phyloP scores from a whole-genome alignment of 106 monocot genomes.

The Phalaenopsis aphrodite region DNA sequence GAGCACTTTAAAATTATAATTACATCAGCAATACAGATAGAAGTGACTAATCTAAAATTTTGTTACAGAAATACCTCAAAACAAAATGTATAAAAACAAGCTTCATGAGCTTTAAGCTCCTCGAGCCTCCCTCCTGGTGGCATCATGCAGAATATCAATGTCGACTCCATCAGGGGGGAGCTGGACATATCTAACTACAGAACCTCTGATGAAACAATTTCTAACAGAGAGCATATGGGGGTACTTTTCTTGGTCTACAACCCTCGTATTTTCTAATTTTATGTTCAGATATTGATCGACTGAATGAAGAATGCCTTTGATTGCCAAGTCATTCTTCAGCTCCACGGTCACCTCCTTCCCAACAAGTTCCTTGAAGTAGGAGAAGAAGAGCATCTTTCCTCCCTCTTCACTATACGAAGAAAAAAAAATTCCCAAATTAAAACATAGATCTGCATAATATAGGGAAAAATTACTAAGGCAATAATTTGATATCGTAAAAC shows the following conservation, averaged over 20 bases:
- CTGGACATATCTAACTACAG: conserved; percentile 89
- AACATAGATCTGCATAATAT: neutral
- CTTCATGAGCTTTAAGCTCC: conserved; percentile 30
- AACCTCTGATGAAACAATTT: conserved; percentile 94
- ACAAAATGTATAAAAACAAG: neutral
- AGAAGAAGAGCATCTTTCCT: conserved; percentile 67
- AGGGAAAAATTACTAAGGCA: neutral
- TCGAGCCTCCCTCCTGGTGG: conserved; percentile 91
- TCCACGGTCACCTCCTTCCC: conserved; percentile 99
- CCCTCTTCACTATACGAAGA: neutral
- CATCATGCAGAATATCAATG: conserved; percentile 92
- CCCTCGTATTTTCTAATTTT: conserved; percentile 93
- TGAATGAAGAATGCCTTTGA: conserved; percentile 82
- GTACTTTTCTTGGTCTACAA: conserved; percentile 94
- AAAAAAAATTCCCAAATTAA: neutral
- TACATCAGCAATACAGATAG: too few species aligned
- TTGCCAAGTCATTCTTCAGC: conserved; percentile 96
- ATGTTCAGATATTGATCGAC: conserved; percentile 99
- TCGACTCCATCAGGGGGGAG: conserved; percentile 90
- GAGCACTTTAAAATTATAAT: too few species aligned
- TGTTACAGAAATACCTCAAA: too few species aligned
- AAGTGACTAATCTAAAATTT: too few species aligned
- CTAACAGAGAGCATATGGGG: conserved; percentile 97
- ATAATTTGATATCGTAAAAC: neutral
- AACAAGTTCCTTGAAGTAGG: conserved; percentile 97